Evolutionary conservation across 495 filamentous ascomycete genomes (phyloP).

Genomic region (Neurospora tetrasperma): DNA sequence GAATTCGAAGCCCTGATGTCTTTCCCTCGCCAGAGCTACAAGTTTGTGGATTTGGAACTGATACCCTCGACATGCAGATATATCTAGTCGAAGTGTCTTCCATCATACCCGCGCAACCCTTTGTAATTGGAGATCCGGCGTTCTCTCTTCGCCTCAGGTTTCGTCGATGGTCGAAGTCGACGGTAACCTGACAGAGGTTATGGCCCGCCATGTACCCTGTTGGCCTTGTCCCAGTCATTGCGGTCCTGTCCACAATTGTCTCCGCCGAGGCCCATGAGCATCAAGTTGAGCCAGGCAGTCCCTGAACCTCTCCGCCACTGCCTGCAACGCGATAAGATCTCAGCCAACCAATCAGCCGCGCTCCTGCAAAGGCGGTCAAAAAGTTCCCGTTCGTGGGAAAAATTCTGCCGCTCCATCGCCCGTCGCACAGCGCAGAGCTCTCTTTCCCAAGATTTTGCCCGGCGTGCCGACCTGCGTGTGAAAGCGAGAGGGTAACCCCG

Average conservation of each 20-base stretch:
- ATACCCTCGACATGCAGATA: neutral
- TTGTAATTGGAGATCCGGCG: neutral
- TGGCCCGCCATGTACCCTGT: neutral
- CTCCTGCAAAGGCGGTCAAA: conserved; percentile 18
- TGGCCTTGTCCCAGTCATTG: neutral
- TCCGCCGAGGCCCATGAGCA: neutral
- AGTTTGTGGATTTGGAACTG: neutral
- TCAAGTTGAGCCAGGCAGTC: neutral
- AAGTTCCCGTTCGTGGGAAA: conserved; percentile 21
- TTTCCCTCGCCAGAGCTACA: neutral
- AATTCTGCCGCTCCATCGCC: conserved; percentile 18
- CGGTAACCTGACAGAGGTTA: neutral
- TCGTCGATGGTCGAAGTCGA: neutral
- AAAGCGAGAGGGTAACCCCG: conserved; percentile 9
- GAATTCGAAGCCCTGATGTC: neutral
- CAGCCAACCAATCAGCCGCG: neutral
- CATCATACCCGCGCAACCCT: too few species aligned
- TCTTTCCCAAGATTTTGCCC: conserved; percentile 14
- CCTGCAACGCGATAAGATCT: neutral
- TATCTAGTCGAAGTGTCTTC: neutral
- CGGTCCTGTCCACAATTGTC: neutral
- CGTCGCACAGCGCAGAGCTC: neutral
- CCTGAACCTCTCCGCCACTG: neutral
- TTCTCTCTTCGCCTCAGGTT: neutral
- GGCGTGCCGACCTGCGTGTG: neutral